Evolutionary conservation across 441 rosid species (phyloP).

Genomic region (Isatis lusitanica): DNA sequence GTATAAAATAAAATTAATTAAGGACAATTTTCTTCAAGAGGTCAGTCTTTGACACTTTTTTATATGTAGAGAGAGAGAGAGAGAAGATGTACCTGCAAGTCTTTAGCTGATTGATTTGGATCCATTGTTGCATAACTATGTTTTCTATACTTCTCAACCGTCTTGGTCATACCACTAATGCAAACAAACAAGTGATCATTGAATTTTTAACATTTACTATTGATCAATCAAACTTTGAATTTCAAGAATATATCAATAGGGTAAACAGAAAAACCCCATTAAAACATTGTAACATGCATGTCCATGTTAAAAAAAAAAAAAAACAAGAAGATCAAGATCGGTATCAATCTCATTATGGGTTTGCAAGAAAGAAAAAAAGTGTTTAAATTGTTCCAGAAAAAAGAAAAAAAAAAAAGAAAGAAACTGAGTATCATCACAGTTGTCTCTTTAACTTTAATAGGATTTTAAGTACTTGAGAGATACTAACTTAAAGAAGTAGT

Average conservation of each 20-base stretch:
- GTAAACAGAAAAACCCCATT: neutral
- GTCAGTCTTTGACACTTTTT: slow-evolving; percentile 9
- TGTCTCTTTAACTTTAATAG: slow-evolving; percentile 34
- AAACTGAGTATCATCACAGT: slow-evolving; percentile 25
- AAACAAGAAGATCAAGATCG: slow-evolving; percentile 5
- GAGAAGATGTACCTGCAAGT: slow-evolving; percentile 47
- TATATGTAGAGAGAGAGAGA: neutral
- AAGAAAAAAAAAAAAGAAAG: neutral
- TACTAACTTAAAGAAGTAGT: slow-evolving; percentile 31
- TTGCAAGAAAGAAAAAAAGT: neutral
- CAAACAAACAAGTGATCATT: slow-evolving; percentile 14
- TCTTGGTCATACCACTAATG: slow-evolving; percentile 54
- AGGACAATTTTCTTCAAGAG: neutral
- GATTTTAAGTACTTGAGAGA: slow-evolving; percentile 26
- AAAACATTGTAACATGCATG: neutral
- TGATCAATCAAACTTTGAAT: neutral
- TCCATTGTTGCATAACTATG: slow-evolving; percentile 54
- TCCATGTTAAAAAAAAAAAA: neutral
- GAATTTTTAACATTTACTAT: neutral
- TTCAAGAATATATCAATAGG: neutral
- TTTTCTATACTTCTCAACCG: slow-evolving; percentile 66
- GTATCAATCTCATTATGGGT: slow-evolving; percentile 12
- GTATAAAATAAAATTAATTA: neutral
- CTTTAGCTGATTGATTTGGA: slow-evolving; percentile 44
- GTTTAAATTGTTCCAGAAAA: neutral